phyloP scores from a whole-genome alignment of 2,329 filamentous ascomycete genomes.

The Trichoderma gracile region DNA sequence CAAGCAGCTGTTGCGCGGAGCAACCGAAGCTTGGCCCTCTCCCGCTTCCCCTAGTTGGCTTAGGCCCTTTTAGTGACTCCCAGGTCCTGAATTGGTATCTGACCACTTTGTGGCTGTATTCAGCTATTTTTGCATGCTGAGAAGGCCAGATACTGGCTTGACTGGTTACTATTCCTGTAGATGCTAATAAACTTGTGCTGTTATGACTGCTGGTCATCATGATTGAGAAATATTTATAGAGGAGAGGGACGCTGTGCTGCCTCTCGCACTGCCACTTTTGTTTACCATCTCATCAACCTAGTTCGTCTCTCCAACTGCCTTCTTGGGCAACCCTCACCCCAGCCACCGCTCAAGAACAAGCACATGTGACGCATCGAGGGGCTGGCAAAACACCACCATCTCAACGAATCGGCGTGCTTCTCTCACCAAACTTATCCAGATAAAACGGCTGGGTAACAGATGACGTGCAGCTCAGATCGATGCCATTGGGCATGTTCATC shows the following conservation, averaged over 20 bases:
- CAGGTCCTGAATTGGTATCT: not conserved
- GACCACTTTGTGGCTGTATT: too few relatives aligned
- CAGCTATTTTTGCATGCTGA: too few relatives aligned
- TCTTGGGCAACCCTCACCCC: conserved; percentile 16
- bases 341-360: conserved; percentile 8
- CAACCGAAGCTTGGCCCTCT: conserved; percentile 16
- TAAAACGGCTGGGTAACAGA: not conserved
- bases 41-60: not conserved
- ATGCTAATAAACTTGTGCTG: too few relatives aligned
- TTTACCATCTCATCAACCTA: too few relatives aligned
- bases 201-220: too few relatives aligned
- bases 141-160: too few relatives aligned
- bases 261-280: not conserved
- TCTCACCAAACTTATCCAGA: too few relatives aligned
- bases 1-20: conserved; percentile 18
- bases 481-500: not conserved
- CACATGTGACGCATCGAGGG: conserved; percentile 14
- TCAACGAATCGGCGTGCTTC: not conserved
- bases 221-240: too few relatives aligned
- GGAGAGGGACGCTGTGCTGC: too few relatives aligned
- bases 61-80: not conserved
- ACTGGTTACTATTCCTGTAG: too few relatives aligned
- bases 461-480: not conserved
- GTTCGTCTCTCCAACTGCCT: conserved; percentile 1
- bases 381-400: not conserved